Conservation (phyloP, 2,329 filamentous ascomycete genomes). For the Cephalotrichum gorgonifer region DNA sequence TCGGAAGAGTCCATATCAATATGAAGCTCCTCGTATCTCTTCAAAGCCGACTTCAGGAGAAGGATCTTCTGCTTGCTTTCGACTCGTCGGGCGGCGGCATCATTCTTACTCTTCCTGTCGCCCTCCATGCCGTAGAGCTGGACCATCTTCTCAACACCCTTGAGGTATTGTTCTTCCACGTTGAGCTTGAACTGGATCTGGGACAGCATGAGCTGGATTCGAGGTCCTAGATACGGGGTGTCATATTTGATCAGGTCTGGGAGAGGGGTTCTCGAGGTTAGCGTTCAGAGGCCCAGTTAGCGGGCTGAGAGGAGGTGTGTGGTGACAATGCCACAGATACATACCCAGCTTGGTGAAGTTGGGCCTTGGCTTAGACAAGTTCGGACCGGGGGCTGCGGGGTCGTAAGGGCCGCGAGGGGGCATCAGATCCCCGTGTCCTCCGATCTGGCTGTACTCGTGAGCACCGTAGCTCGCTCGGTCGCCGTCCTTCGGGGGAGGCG, state of each 20-base stretch:
- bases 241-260: constrained; percentile 97
- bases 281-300: neutral
- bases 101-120: constrained; percentile 87
- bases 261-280: neutral
- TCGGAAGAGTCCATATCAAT: constrained; percentile 81
- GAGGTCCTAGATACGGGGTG: constrained; percentile 85
- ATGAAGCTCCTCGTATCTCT: constrained; percentile 94
- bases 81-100: constrained; percentile 78
- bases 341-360: constrained; percentile 95
- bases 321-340: constrained; percentile 33
- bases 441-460: constrained; percentile 43
- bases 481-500: constrained; percentile 66
- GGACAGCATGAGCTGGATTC: constrained; percentile 97
- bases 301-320: neutral
- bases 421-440: constrained; percentile 63
- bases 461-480: constrained; percentile 55
- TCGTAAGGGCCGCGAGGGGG: constrained; percentile 72
- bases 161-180: constrained; percentile 97
- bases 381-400: constrained; percentile 50
- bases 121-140: constrained; percentile 95
- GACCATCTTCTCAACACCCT: constrained; percentile 98
- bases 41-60: constrained; percentile 86
- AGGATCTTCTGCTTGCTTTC: constrained; percentile 99
- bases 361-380: constrained; percentile 63
- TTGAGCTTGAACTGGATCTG: constrained; percentile 98